phyloP scores from a whole-genome alignment of 2,329 filamentous ascomycete genomes.

The Pseudogymnoascus sp. region DNA sequence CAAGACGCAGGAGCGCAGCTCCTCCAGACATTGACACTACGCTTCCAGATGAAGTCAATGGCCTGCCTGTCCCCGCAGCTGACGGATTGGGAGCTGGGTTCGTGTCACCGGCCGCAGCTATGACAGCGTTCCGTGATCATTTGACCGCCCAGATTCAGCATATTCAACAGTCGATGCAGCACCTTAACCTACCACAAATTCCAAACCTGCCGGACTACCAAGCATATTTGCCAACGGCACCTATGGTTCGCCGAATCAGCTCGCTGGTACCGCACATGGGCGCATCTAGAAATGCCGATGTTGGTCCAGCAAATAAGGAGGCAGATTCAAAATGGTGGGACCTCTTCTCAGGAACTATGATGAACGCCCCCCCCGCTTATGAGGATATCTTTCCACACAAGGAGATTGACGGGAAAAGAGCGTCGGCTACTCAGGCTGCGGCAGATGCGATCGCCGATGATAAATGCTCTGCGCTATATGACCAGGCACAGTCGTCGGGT shows the following conservation, averaged over 20 bases:
- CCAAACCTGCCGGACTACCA: slow-evolving; percentile 64
- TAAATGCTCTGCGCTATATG: slow-evolving; percentile 48
- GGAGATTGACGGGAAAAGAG: slow-evolving; percentile 47
- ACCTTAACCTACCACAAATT: slow-evolving; percentile 53
- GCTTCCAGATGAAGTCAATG: not conserved
- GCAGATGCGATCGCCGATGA: slow-evolving; percentile 51
- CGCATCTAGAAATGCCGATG: slow-evolving; percentile 35
- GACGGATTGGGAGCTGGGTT: slow-evolving; percentile 16
- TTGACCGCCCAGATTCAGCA: slow-evolving; percentile 67
- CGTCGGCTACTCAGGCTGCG: slow-evolving; percentile 49
- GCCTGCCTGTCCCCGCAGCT: slow-evolving; percentile 22
- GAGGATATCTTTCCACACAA: slow-evolving; percentile 64
- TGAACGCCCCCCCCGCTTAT: slow-evolving; percentile 63
- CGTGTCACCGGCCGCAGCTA: slow-evolving; percentile 52
- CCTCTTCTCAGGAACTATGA: slow-evolving; percentile 46
- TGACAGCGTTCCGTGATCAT: slow-evolving; percentile 66
- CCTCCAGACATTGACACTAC: not conserved
- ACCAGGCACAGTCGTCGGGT: slow-evolving; percentile 31
- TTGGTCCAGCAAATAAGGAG: slow-evolving; percentile 32
- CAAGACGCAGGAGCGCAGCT: slow-evolving; percentile 25
- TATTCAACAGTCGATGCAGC: slow-evolving; percentile 64
- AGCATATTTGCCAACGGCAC: slow-evolving; percentile 49
- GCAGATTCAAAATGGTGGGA: slow-evolving; percentile 60
- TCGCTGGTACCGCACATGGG: slow-evolving; percentile 63
- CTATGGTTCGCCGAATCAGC: slow-evolving; percentile 64